phyloP scores from a whole-genome alignment of 176 grass and related monocot genomes.

The Paspalum notatum region DNA sequence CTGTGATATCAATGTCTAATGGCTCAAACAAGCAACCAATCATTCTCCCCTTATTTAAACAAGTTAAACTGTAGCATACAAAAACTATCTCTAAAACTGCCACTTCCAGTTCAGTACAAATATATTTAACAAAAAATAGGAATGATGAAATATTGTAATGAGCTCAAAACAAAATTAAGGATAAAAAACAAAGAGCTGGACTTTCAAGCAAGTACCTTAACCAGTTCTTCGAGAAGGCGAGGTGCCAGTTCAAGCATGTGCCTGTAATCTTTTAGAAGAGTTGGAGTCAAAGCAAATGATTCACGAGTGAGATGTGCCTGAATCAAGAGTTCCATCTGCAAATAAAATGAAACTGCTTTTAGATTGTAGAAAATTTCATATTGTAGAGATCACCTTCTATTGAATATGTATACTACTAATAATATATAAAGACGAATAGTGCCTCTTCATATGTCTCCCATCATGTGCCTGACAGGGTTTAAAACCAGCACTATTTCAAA shows the following conservation, averaged over 20 bases:
- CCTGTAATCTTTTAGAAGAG: slow-evolving; percentile 81
- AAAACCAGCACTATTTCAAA: too few species aligned
- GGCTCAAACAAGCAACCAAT: background rate
- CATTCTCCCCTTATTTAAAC: background rate
- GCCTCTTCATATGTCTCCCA: too few species aligned
- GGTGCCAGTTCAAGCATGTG: slow-evolving; percentile 99
- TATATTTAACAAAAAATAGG: background rate
- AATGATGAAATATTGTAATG: background rate
- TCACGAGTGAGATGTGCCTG: slow-evolving; percentile 92
- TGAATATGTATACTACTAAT: too few species aligned
- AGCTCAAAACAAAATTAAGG: background rate
- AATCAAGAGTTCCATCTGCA: slow-evolving; percentile 93
- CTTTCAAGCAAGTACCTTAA: slow-evolving; percentile 66
- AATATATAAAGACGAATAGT: too few species aligned
- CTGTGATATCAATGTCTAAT: background rate
- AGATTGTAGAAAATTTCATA: slow-evolving; percentile 10
- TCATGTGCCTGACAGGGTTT: too few species aligned
- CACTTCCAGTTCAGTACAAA: slow-evolving; percentile 1
- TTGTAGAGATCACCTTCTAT: background rate
- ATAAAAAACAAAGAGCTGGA: slow-evolving; percentile 1
- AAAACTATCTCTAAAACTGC: background rate
- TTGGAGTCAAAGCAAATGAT: slow-evolving; percentile 61
- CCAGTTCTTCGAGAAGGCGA: slow-evolving; percentile 90
- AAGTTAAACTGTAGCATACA: slow-evolving; percentile 3
- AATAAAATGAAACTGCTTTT: slow-evolving; percentile 30